Evolutionary conservation across 2,329 filamentous ascomycete genomes (phyloP).

Genomic region (Volutella citrinella): DNA sequence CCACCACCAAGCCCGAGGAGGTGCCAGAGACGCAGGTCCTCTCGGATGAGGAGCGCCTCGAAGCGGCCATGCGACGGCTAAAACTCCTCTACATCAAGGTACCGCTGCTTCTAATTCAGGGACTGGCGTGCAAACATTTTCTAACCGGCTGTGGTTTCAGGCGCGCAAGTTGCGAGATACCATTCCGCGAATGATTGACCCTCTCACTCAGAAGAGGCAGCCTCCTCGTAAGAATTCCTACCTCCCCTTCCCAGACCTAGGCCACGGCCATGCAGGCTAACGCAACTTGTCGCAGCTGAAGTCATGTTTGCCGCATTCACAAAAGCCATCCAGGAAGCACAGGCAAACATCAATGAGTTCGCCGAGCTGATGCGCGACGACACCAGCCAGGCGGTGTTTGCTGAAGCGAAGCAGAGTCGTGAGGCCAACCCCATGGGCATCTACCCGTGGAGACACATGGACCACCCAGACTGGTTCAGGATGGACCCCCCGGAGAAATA

Average conservation of each 20-base stretch:
- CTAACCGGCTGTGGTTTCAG: conserved; percentile 23
- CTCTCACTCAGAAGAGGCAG: conserved; percentile 48
- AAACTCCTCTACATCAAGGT: conserved; percentile 56
- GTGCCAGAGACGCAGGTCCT: conserved; percentile 27
- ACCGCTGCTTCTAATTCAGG: conserved; percentile 15
- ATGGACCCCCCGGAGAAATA: conserved; percentile 24
- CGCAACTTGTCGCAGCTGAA: conserved; percentile 41
- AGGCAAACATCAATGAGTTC: conserved; percentile 51
- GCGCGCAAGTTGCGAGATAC: conserved; percentile 33
- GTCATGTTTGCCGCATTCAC: conserved; percentile 45
- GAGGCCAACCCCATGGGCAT: conserved; percentile 54
- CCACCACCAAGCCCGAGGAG: conserved; percentile 17
- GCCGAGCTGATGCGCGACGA: conserved; percentile 44
- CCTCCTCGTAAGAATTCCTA: conserved; percentile 42
- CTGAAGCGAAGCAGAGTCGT: conserved; percentile 51
- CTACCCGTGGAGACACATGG: conserved; percentile 55
- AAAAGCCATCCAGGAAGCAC: conserved; percentile 44
- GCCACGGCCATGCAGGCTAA: too few relatives aligned
- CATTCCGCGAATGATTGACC: conserved; percentile 41
- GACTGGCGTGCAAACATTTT: conserved; percentile 10
- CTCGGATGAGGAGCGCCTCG: conserved; percentile 48
- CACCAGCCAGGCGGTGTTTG: conserved; percentile 47
- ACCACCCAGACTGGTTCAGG: conserved; percentile 58
- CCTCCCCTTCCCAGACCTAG: conserved; percentile 15
- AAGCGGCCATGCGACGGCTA: conserved; percentile 47